Percentiles rank a stretch among this genome's conserved stretches.
These are phyloP conservation scores for Plectranthus barbatus DNA, from an alignment of 257 asterid genomes.

Conservation along the genomic window DNA sequence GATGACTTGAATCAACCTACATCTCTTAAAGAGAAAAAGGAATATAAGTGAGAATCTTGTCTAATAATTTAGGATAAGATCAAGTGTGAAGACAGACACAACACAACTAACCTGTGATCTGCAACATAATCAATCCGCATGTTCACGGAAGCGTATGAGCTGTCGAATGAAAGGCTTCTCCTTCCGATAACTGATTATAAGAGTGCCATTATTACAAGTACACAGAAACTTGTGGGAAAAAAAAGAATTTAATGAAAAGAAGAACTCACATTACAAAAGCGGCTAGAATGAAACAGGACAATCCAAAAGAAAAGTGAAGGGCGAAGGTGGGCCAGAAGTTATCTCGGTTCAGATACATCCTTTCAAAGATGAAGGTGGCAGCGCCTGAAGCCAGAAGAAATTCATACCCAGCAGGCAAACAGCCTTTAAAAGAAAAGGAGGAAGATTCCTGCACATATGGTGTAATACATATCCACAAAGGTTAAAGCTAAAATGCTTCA, in stretches of 20 bases:
- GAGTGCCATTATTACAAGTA: slow-evolving; percentile 32
- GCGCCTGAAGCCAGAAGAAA: slow-evolving; percentile 53
- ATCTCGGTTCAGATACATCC: slow-evolving; percentile 50
- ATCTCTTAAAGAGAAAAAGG: too few relatives aligned
- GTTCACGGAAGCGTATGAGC: slow-evolving; percentile 61
- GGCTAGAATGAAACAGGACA: slow-evolving; percentile 43
- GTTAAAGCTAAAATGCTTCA: background rate
- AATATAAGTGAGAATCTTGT: too few relatives aligned
- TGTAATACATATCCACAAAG: slow-evolving; percentile 3
- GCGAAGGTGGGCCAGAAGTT: slow-evolving; percentile 73
- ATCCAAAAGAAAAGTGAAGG: slow-evolving; percentile 63
- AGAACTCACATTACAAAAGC: slow-evolving; percentile 66
- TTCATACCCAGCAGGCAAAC: slow-evolving; percentile 78
- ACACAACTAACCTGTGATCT: slow-evolving; percentile 52
- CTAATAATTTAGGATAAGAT: too few relatives aligned
- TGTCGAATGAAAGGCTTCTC: slow-evolving; percentile 66
- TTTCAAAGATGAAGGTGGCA: slow-evolving; percentile 57
- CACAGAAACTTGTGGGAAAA: too few relatives aligned
- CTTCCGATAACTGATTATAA: slow-evolving; percentile 45
- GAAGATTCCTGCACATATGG: slow-evolving; percentile 57
- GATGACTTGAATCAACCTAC: too few relatives aligned
- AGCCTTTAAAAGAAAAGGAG: slow-evolving; percentile 60
- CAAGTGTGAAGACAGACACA: too few relatives aligned
- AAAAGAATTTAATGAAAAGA: slow-evolving; percentile 4
- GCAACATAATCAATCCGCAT: slow-evolving; percentile 53